These are phyloP conservation scores for Cornus controversa DNA, from an alignment of 148 eudicot genomes.

Conservation along the genomic window DNA sequence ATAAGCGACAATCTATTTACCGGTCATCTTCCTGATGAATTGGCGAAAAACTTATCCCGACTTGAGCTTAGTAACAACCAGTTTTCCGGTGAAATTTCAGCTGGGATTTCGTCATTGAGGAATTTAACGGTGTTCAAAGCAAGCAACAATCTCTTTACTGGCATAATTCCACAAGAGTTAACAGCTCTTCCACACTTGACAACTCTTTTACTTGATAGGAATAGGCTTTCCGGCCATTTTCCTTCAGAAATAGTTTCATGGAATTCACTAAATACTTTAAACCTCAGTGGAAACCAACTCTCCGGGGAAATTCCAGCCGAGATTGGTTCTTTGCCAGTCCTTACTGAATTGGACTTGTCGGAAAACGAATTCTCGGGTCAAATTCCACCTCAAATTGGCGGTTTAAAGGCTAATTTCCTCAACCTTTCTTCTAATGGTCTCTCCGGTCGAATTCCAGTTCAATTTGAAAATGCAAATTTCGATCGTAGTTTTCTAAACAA, in stretches of 20 bases:
- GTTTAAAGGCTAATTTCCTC: background rate
- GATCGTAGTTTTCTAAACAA: background rate
- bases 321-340: slow-evolving; percentile 18
- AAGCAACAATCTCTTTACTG: slow-evolving; percentile 19
- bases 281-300: slow-evolving; percentile 22
- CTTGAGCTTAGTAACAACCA: slow-evolving; percentile 32
- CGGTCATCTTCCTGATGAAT: slow-evolving; percentile 28
- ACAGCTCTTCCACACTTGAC: background rate
- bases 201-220: too few relatives aligned
- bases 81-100: slow-evolving; percentile 39
- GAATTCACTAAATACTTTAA: too few relatives aligned
- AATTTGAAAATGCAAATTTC: background rate
- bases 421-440: background rate
- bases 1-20: slow-evolving; percentile 24
- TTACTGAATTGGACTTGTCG: slow-evolving; percentile 3
- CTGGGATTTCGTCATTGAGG: slow-evolving; percentile 29
- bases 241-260: too few relatives aligned
- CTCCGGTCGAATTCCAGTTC: background rate
- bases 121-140: slow-evolving; percentile 21
- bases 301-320: slow-evolving; percentile 21
- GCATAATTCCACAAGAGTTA: too few relatives aligned
- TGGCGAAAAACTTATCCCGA: slow-evolving; percentile 17
- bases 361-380: background rate
- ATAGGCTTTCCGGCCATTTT: too few relatives aligned
- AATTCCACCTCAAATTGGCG: background rate